Evolutionary conservation across 805 yeast species (phyloP).

Genomic region (Ogataea corticis): DNA sequence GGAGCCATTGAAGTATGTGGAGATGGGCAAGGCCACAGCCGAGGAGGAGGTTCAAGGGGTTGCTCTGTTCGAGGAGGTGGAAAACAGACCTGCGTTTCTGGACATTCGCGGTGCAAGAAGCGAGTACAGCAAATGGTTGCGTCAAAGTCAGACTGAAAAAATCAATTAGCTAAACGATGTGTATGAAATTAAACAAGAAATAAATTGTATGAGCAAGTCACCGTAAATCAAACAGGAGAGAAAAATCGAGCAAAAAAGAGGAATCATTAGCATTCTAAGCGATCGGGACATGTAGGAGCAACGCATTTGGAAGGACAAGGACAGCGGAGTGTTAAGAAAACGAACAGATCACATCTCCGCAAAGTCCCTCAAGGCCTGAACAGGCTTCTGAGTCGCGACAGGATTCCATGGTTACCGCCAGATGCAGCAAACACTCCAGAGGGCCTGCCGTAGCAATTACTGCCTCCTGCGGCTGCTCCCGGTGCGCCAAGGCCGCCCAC

Average conservation of each 20-base stretch:
- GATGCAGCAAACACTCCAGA: conserved; percentile 1
- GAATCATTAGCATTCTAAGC: conserved; percentile 1
- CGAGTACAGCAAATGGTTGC: conserved; percentile 42
- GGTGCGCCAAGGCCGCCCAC: not conserved
- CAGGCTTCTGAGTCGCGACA: conserved; percentile 27
- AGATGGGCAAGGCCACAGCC: conserved; percentile 47
- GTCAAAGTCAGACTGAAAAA: conserved; percentile 1
- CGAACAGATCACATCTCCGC: not conserved
- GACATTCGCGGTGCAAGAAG: conserved; percentile 47
- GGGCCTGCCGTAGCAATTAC: not conserved
- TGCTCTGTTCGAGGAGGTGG: conserved; percentile 43
- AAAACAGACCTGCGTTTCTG: conserved; percentile 52
- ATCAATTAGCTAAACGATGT: not conserved
- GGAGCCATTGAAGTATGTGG: conserved; percentile 45
- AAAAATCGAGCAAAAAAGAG: conserved; percentile 1
- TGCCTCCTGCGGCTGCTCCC: not conserved
- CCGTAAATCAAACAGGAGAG: not conserved
- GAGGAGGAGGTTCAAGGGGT: conserved; percentile 49
- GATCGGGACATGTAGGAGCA: conserved; percentile 6
- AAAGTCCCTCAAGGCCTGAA: conserved; percentile 15
- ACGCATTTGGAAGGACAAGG: conserved; percentile 1
- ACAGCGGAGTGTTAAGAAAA: conserved; percentile 4
- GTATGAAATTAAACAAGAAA: not conserved
- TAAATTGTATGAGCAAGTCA: conserved; percentile 1
- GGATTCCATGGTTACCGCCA: conserved; percentile 12